phyloP scores from a whole-genome alignment of 257 asterid species.

The Solanum sparsipilum region DNA sequence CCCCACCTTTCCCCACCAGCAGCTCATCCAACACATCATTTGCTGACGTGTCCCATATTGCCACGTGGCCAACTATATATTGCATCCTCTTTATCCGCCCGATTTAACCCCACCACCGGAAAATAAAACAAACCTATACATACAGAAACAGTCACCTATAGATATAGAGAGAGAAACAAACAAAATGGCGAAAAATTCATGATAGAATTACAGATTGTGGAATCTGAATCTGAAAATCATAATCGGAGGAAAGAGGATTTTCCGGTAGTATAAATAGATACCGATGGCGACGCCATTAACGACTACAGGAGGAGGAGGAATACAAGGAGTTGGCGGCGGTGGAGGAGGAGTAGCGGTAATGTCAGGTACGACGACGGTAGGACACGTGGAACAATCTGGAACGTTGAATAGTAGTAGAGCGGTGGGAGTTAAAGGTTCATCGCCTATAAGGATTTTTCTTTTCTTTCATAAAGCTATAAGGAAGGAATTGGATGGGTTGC shows the following conservation, averaged over 20 bases:
- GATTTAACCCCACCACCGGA: background rate
- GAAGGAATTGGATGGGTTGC: slow-evolving; percentile 63
- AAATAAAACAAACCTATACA: background rate
- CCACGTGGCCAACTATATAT: slow-evolving; percentile 62
- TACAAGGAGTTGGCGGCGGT: slow-evolving; percentile 46
- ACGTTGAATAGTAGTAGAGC: slow-evolving; percentile 25
- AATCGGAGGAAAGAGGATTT: background rate
- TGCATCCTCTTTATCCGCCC: slow-evolving; percentile 49
- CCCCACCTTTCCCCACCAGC: background rate
- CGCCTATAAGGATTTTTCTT: slow-evolving; percentile 73
- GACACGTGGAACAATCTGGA: slow-evolving; percentile 18
- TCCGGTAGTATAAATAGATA: background rate
- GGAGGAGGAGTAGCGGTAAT: slow-evolving; percentile 20
- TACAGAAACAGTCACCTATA: background rate
- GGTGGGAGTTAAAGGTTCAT: slow-evolving; percentile 26
- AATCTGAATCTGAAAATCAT: slow-evolving; percentile 24
- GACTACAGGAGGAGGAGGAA: slow-evolving; percentile 31
- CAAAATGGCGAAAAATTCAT: background rate
- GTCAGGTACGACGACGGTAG: slow-evolving; percentile 2
- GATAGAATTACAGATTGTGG: background rate
- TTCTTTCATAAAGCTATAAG: slow-evolving; percentile 82
- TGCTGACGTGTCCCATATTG: slow-evolving; percentile 48
- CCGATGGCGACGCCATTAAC: slow-evolving; percentile 38
- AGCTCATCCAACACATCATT: slow-evolving; percentile 6
- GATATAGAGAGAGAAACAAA: background rate